Percentiles rank a stretch among this genome's conserved stretches.
Evolutionary conservation across 208 protist species (phyloP).

Genomic region (Zelonia costaricensis): DNA sequence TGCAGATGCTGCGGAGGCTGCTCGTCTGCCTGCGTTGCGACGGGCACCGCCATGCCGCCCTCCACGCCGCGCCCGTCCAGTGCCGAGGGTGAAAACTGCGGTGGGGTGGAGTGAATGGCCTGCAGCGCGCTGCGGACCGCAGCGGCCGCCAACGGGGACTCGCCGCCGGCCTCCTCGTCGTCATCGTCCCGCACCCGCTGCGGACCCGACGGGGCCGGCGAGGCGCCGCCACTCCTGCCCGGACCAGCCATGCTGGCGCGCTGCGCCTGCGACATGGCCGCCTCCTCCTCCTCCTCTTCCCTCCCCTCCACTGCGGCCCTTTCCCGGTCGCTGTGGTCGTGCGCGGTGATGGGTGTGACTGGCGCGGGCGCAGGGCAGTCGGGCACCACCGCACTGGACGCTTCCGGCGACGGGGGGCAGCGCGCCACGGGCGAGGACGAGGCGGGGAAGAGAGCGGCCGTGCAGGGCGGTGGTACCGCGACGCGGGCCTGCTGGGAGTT

Average conservation of each 20-base stretch:
- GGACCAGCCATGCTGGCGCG: neutral
- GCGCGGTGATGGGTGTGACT: no score
- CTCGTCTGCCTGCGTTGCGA: neutral
- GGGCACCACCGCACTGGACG: no score
- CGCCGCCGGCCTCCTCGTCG: constrained; percentile 29
- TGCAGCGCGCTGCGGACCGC: constrained; percentile 12
- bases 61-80: neutral
- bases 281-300: constrained; percentile 16
- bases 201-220: neutral
- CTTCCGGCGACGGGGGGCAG: no score
- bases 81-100: constrained; percentile 1
- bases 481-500: neutral
- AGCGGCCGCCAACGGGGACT: constrained; percentile 14
- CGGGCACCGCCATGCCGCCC: no score
- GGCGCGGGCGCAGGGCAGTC: no score
- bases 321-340: no score
- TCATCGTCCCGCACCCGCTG: constrained; percentile 8
- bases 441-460: no score
- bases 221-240: neutral
- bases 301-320: no score
- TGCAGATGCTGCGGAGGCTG: neutral
- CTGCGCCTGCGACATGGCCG: constrained; percentile 24
- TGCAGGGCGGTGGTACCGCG: no score
- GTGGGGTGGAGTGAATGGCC: constrained; percentile 8
- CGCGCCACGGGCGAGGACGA: no score